Percentiles rank a stretch among this genome's conserved stretches.
These are phyloP conservation scores for Gnetum montanum DNA, from an alignment of 75 land plant species.

Conservation along the genomic window DNA sequence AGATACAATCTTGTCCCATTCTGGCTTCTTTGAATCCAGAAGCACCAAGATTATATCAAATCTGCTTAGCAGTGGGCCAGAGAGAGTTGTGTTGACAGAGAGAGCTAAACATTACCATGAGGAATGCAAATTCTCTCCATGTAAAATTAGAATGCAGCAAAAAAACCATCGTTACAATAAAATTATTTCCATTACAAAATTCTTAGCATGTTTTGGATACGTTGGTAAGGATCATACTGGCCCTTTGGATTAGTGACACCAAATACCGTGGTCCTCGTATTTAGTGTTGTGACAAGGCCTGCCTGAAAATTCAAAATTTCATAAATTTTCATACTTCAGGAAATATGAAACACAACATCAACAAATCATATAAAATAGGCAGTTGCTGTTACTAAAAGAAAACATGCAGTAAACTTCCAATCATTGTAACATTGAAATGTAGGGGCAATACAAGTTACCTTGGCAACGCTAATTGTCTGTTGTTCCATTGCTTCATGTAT, in stretches of 20 bases:
- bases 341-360: neutral
- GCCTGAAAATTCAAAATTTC: conserved; percentile 42
- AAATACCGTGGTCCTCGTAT: conserved; percentile 84
- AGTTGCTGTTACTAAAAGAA: too few relatives aligned
- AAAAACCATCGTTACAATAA: neutral
- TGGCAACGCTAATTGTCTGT: conserved; percentile 96
- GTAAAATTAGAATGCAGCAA: neutral
- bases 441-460: too few relatives aligned
- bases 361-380: too few relatives aligned
- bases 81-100: conserved; percentile 85
- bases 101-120: conserved; percentile 32
- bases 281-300: conserved; percentile 91
- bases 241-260: conserved; percentile 98
- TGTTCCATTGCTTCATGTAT: conserved; percentile 99
- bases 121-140: neutral
- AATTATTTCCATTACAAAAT: too few relatives aligned
- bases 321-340: neutral
- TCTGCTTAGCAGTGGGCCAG: conserved; percentile 94
- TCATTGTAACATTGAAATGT: too few relatives aligned
- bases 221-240: conserved; percentile 85
- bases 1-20: conserved; percentile 94
- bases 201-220: too few relatives aligned
- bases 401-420: too few relatives aligned
- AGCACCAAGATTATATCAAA: conserved; percentile 94
- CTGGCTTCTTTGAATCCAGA: conserved; percentile 89